Percentiles rank a stretch among this genome's conserved stretches.
phyloP scores from a whole-genome alignment of 306 rosid species.

The Parietaria judaica region DNA sequence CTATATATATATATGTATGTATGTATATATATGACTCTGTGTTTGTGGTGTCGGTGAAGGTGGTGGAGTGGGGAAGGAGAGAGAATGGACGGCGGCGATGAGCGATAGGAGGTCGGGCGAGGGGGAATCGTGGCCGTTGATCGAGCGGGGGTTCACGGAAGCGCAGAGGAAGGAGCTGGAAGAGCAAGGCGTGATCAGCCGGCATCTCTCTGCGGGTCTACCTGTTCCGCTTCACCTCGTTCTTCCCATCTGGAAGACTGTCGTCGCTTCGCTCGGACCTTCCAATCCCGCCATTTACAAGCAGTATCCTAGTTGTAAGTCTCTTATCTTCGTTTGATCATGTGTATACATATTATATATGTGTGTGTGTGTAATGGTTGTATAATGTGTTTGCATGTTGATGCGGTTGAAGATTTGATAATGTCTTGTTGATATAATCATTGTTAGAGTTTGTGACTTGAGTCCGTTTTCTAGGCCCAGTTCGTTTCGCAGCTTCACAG shows the following conservation, averaged over 20 bases:
- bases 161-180: constrained; percentile 57
- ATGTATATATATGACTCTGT: neutral
- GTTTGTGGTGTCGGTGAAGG: constrained; percentile 4
- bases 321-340: neutral
- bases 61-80: constrained; percentile 31
- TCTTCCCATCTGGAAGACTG: constrained; percentile 34
- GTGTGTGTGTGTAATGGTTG: neutral
- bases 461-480: no score
- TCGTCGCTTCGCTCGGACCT: constrained; percentile 17
- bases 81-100: constrained; percentile 25
- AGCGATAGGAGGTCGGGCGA: constrained; percentile 14
- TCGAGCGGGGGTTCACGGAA: constrained; percentile 31
- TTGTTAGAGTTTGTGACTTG: no score
- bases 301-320: constrained; percentile 42
- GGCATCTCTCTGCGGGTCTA: constrained; percentile 34
- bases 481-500: no score
- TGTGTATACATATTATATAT: neutral
- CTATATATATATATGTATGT: neutral
- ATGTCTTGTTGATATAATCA: no score
- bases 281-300: constrained; percentile 14
- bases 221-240: constrained; percentile 50
- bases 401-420: no score
- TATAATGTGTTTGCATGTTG: no score
- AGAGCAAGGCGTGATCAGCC: constrained; percentile 50
- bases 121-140: constrained; percentile 21